phyloP scores from a whole-genome alignment of 1,139 yeast genomes.

The Tardiomyces digboiensis region DNA sequence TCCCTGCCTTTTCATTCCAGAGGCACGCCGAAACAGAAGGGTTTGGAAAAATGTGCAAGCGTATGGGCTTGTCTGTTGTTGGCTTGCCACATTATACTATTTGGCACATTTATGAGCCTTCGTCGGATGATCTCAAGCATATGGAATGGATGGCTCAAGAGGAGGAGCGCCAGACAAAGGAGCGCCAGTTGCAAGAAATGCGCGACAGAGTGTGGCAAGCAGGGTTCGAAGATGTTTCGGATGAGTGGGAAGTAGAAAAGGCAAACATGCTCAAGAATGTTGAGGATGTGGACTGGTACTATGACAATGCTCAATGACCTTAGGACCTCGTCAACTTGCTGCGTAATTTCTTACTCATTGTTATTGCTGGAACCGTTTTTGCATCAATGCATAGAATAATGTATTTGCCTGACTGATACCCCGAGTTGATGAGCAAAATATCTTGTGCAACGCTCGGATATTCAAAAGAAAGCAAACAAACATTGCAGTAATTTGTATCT shows the following conservation, averaged over 20 bases:
- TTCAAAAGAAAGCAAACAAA: too few species aligned
- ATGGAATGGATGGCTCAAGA: constrained; percentile 98
- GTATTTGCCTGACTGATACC: too few species aligned
- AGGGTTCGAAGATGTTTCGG: constrained; percentile 67
- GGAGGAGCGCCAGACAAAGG: constrained; percentile 65
- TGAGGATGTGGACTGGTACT: constrained; percentile 32
- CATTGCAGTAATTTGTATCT: too few species aligned
- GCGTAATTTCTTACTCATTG: too few species aligned
- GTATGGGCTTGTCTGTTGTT: constrained; percentile 73
- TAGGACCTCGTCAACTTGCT: too few species aligned
- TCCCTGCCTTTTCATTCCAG: constrained; percentile 85
- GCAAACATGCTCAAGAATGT: constrained; percentile 62
- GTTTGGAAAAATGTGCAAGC: constrained; percentile 73
- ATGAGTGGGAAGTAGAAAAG: constrained; percentile 60
- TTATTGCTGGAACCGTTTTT: too few species aligned
- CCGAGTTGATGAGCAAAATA: too few species aligned
- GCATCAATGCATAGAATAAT: too few species aligned
- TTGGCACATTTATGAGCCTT: constrained; percentile 91
- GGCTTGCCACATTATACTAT: constrained; percentile 87
- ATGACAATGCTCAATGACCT: too few species aligned
- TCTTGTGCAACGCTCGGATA: too few species aligned
- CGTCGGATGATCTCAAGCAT: constrained; percentile 77
- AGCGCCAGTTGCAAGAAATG: constrained; percentile 53
- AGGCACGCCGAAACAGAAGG: constrained; percentile 95
- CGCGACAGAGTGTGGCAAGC: constrained; percentile 68